These are phyloP conservation scores for Boletus pseudo-olivaceus DNA, from an alignment of 768 basidiomycete species.

Conservation along the genomic window DNA sequence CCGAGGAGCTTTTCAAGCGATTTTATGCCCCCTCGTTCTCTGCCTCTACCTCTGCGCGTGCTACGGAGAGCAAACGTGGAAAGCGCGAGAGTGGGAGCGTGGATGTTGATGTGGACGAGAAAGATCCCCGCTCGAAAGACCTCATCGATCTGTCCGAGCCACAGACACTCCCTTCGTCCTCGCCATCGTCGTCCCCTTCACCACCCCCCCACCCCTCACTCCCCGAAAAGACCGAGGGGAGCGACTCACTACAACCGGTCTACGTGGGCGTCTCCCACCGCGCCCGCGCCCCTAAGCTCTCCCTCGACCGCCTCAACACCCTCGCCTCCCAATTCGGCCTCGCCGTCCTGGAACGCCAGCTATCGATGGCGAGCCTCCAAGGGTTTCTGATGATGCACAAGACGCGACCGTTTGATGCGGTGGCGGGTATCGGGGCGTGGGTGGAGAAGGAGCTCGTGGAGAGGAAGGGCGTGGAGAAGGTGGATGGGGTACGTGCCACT, in stretches of 20 bases:
- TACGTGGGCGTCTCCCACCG: slow-evolving; percentile 28
- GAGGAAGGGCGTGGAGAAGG: background rate
- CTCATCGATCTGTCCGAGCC: slow-evolving; percentile 19
- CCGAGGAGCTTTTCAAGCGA: slow-evolving; percentile 56
- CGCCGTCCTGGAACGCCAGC: slow-evolving; percentile 44
- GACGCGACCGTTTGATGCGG: slow-evolving; percentile 53
- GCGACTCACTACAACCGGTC: background rate
- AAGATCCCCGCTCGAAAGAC: background rate
- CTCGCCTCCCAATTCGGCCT: slow-evolving; percentile 58
- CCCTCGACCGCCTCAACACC: slow-evolving; percentile 33
- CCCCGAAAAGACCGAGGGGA: slow-evolving; percentile 19
- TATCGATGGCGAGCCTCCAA: slow-evolving; percentile 44
- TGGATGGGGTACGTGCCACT: background rate
- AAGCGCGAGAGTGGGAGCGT: background rate
- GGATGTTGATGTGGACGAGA: background rate
- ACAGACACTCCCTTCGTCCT: background rate
- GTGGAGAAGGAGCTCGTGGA: slow-evolving; percentile 41
- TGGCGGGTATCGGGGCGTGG: slow-evolving; percentile 44
- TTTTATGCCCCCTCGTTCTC: slow-evolving; percentile 54
- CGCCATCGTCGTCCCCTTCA: background rate
- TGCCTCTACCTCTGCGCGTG: background rate
- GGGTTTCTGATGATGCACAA: slow-evolving; percentile 73
- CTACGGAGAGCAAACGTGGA: background rate
- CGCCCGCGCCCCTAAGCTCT: slow-evolving; percentile 39
- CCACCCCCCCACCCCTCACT: background rate